Evolutionary conservation across 257 asterid species (phyloP).

Genomic region (Solanum gracilifrons): DNA sequence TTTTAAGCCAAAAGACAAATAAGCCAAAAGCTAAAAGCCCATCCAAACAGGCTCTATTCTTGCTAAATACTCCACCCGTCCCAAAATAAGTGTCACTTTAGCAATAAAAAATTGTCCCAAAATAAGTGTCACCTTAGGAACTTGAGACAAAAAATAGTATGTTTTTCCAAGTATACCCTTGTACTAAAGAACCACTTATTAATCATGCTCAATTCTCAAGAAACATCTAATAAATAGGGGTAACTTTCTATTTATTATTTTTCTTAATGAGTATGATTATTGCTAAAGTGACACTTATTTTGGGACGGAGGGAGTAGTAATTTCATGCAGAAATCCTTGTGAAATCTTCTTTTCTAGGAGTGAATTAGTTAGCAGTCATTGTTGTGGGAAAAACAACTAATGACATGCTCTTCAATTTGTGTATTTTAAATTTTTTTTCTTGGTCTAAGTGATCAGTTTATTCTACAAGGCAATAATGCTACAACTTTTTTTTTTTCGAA

Average conservation of each 20-base stretch:
- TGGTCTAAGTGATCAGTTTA: neutral
- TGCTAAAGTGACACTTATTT: neutral
- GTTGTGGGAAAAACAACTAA: neutral
- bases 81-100: neutral
- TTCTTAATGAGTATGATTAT: neutral
- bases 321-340: neutral
- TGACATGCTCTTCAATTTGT: neutral
- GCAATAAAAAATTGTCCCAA: neutral
- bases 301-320: neutral
- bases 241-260: neutral
- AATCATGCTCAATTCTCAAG: neutral
- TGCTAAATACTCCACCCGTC: neutral
- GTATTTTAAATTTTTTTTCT: neutral
- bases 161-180: neutral
- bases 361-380: neutral
- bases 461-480: neutral
- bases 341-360: neutral
- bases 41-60: neutral
- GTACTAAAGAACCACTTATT: neutral
- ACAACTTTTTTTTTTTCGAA: no score
- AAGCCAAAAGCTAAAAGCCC: neutral
- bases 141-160: neutral
- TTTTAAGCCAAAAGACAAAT: neutral
- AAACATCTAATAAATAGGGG: neutral
- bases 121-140: neutral